Evolutionary conservation across 2,329 filamentous ascomycete genomes (phyloP).

Genomic region (Rhytidhysteron rufulum): DNA sequence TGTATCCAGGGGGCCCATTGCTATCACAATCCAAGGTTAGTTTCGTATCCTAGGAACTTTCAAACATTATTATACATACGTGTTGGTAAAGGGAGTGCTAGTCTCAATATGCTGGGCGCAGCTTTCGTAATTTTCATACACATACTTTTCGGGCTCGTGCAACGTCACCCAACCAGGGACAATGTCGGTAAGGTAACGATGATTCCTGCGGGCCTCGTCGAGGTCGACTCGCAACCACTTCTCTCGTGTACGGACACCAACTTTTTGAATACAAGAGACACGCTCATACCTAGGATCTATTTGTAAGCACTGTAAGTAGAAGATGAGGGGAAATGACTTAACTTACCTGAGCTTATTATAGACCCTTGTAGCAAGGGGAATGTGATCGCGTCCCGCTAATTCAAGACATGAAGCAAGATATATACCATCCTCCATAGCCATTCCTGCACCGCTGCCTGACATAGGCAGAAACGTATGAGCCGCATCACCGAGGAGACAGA

Average conservation of each 20-base stretch:
- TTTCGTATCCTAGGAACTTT: too few relatives aligned
- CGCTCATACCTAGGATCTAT: background rate
- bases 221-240: background rate
- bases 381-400: background rate
- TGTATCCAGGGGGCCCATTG: too few relatives aligned
- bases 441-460: slow-evolving; percentile 1
- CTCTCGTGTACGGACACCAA: background rate
- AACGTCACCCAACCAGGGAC: background rate
- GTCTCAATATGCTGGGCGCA: too few relatives aligned
- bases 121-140: background rate
- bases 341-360: background rate
- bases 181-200: background rate
- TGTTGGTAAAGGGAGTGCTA: too few relatives aligned
- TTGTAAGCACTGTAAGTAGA: background rate
- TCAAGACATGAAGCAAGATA: slow-evolving; percentile 10
- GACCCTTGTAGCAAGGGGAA: background rate
- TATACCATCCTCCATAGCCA: slow-evolving; percentile 6
- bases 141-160: background rate
- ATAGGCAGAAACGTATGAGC: slow-evolving; percentile 6
- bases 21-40: too few relatives aligned
- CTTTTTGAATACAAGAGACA: background rate
- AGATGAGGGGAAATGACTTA: background rate
- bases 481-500: slow-evolving; percentile 3
- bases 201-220: background rate
- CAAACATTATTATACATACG: too few relatives aligned